phyloP scores from a whole-genome alignment of 768 basidiomycete genomes.

The Leccinum imitatum region DNA sequence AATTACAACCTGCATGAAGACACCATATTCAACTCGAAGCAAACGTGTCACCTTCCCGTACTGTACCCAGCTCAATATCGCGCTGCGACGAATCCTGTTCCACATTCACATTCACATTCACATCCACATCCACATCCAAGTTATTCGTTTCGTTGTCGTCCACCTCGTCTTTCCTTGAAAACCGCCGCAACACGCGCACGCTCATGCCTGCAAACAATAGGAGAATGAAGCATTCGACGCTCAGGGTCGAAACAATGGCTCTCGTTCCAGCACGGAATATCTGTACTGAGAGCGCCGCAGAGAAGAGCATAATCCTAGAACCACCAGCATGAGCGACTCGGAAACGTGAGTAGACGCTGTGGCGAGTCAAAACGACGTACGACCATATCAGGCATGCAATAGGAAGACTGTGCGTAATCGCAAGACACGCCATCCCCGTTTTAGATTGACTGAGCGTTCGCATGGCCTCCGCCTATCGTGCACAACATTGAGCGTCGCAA shows the following conservation, averaged over 20 bases:
- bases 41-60: not conserved
- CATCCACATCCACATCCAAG: not conserved
- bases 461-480: conserved; percentile 7
- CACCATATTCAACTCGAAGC: not conserved
- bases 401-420: conserved; percentile 21
- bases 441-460: not conserved
- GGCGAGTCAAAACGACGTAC: conserved; percentile 2
- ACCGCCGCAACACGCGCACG: conserved; percentile 1
- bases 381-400: conserved; percentile 15
- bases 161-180: not conserved
- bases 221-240: conserved; percentile 9
- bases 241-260: not conserved
- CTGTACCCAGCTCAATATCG: not conserved
- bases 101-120: too few relatives aligned
- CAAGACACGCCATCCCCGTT: conserved; percentile 6
- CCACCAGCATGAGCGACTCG: not conserved
- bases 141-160: not conserved
- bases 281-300: conserved; percentile 5
- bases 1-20: not conserved
- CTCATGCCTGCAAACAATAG: not conserved
- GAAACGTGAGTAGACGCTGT: not conserved
- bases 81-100: not conserved
- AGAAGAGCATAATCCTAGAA: conserved; percentile 10
- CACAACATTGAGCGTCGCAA: not conserved
- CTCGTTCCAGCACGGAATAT: conserved; percentile 5